Percentiles rank a stretch among this genome's conserved stretches.
These are phyloP conservation scores for Neckera pumila DNA, from an alignment of 225 moss, liverwort and hornwort species.

Conservation along the genomic window DNA sequence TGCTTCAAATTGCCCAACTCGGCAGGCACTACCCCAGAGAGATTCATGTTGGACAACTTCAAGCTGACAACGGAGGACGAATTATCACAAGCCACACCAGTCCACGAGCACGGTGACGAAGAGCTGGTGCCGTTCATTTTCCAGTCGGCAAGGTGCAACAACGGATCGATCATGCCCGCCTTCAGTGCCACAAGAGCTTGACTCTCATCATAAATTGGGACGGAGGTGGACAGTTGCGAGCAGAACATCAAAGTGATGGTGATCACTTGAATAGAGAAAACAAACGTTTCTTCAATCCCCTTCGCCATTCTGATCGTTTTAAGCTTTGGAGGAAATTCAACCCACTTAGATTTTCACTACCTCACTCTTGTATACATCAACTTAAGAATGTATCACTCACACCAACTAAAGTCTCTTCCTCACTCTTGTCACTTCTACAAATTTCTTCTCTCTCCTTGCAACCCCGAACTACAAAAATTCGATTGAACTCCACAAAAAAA, in stretches of 20 bases:
- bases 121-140: background rate
- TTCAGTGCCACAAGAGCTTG: conserved; percentile 28
- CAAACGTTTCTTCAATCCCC: background rate
- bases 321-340: background rate
- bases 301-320: background rate
- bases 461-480: background rate
- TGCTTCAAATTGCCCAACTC: conserved; percentile 19
- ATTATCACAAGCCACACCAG: conserved; percentile 29
- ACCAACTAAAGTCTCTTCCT: background rate
- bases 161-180: conserved; percentile 14
- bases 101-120: conserved; percentile 29
- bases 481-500: background rate
- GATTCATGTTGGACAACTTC: conserved; percentile 39
- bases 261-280: background rate
- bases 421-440: background rate
- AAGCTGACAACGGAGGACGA: conserved; percentile 11
- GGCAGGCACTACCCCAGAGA: conserved; percentile 22
- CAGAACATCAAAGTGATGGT: background rate
- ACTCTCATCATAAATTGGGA: conserved; percentile 16
- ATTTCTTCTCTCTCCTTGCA: background rate
- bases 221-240: conserved; percentile 2
- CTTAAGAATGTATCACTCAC: background rate
- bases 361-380: background rate
- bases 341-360: background rate
- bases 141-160: conserved; percentile 28